Conservation (phyloP, 2,329 filamentous ascomycete species). For the Arthrocladium fulminans region DNA sequence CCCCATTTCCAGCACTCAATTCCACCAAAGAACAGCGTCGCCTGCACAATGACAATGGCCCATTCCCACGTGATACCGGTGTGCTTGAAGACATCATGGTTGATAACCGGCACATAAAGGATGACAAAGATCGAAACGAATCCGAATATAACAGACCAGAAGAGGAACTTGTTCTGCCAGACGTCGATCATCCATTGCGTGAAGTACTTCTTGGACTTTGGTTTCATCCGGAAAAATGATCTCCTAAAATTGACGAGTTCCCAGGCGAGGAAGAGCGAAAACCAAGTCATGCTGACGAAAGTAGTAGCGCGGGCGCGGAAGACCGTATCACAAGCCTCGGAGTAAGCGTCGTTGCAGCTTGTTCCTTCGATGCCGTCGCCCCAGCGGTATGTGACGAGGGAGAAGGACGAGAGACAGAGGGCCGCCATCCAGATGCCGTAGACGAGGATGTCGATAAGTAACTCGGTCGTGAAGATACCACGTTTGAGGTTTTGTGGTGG, state of each 20-base stretch:
- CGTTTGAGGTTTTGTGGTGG: slow-evolving; percentile 57
- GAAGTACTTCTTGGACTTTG: slow-evolving; percentile 47
- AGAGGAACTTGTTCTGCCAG: slow-evolving; percentile 62
- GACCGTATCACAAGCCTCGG: slow-evolving; percentile 48
- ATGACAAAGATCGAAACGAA: slow-evolving; percentile 42
- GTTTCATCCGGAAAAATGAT: slow-evolving; percentile 53
- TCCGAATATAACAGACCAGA: slow-evolving; percentile 53
- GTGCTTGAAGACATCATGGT: slow-evolving; percentile 58
- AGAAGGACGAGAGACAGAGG: slow-evolving; percentile 33
- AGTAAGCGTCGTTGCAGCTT: slow-evolving; percentile 53
- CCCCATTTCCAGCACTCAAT: slow-evolving; percentile 59
- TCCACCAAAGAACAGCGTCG: slow-evolving; percentile 54
- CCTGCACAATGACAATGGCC: slow-evolving; percentile 56
- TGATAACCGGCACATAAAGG: slow-evolving; percentile 59
- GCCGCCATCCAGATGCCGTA: slow-evolving; percentile 40
- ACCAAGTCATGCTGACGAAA: slow-evolving; percentile 67
- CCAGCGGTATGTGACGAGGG: slow-evolving; percentile 31
- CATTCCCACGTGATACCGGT: slow-evolving; percentile 60
- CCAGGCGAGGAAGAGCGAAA: slow-evolving; percentile 67
- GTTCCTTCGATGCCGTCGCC: slow-evolving; percentile 41
- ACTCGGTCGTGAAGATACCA: slow-evolving; percentile 34
- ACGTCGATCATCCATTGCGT: slow-evolving; percentile 55
- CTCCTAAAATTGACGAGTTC: slow-evolving; percentile 64
- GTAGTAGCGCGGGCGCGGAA: slow-evolving; percentile 66
- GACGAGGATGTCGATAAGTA: slow-evolving; percentile 35